Evolutionary conservation across 192 early-diverging fungal genomes (phyloP).

Genomic region (Backusella tarrabulga): DNA sequence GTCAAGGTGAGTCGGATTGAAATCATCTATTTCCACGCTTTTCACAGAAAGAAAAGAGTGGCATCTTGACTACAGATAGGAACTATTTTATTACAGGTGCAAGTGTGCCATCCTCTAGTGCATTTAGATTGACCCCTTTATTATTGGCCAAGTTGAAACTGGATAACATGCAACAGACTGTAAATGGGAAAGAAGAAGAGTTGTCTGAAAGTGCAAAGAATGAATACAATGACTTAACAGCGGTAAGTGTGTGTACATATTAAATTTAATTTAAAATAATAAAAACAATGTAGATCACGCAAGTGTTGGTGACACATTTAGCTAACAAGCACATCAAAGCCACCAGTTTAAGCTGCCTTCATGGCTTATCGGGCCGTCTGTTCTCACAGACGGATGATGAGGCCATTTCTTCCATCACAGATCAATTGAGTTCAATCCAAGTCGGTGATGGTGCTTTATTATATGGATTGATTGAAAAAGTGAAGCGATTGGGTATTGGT

Average conservation of each 20-base stretch:
- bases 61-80: constrained; percentile 7
- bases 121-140: constrained; percentile 37
- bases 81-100: constrained; percentile 22
- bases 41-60: background rate
- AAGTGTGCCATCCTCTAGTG: constrained; percentile 32
- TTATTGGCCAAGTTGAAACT: constrained; percentile 32
- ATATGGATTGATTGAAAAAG: constrained; percentile 21
- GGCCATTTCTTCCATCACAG: constrained; percentile 10
- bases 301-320: constrained; percentile 25
- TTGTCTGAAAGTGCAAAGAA: constrained; percentile 1
- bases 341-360: background rate
- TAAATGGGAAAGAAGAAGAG: background rate
- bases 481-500: constrained; percentile 14
- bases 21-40: background rate
- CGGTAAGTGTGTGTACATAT: constrained; percentile 10
- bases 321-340: constrained; percentile 18
- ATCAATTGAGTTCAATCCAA: constrained; percentile 9
- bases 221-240: constrained; percentile 21
- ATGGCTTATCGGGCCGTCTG: constrained; percentile 23
- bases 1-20: constrained; percentile 16
- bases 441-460: constrained; percentile 1
- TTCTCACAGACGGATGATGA: constrained; percentile 12
- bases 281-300: constrained; percentile 16
- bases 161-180: constrained; percentile 1
- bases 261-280: background rate